Evolutionary conservation across 2,329 filamentous ascomycete species (phyloP).

Genomic region (Aureobasidium leucospermi): DNA sequence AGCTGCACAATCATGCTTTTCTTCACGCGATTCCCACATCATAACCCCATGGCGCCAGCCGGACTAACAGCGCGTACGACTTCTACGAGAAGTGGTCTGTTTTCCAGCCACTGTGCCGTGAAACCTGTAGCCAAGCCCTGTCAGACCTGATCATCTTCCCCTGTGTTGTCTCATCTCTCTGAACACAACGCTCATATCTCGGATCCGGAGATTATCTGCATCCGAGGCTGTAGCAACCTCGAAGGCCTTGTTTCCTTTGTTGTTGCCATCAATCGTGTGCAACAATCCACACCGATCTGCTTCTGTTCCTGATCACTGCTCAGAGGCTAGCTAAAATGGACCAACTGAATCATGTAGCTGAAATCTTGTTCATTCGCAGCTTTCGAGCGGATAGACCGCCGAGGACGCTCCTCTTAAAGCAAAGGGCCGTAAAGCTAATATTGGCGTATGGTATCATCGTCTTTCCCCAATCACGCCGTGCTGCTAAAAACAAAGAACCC

Average conservation of each 20-base stretch:
- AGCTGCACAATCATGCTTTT: slow-evolving; percentile 1
- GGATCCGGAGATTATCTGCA: slow-evolving; percentile 1
- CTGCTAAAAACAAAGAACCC: slow-evolving; percentile 1
- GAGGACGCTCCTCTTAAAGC: not conserved
- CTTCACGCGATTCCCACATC: not conserved
- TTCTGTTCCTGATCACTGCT: not conserved
- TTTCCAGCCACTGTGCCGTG: not conserved
- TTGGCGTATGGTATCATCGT: not conserved
- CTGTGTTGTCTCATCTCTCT: not conserved
- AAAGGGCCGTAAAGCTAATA: not conserved
- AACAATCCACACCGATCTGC: not conserved
- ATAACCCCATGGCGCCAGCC: not conserved
- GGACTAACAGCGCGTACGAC: not conserved
- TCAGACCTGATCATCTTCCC: not conserved
- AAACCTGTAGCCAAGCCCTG: not conserved
- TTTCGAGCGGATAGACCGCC: not conserved
- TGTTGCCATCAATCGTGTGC: not conserved
- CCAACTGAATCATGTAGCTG: not conserved
- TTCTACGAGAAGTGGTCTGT: not conserved
- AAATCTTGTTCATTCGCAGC: not conserved
- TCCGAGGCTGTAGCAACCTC: not conserved
- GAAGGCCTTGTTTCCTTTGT: not conserved
- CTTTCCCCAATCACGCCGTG: not conserved
- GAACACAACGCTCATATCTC: slow-evolving; percentile 11
- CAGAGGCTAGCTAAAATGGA: not conserved